A percentile compares a stretch with the other conserved stretches of the same genome.
phyloP scores from a whole-genome alignment of 2,329 filamentous ascomycete genomes.

The Mariannaea sp. region DNA sequence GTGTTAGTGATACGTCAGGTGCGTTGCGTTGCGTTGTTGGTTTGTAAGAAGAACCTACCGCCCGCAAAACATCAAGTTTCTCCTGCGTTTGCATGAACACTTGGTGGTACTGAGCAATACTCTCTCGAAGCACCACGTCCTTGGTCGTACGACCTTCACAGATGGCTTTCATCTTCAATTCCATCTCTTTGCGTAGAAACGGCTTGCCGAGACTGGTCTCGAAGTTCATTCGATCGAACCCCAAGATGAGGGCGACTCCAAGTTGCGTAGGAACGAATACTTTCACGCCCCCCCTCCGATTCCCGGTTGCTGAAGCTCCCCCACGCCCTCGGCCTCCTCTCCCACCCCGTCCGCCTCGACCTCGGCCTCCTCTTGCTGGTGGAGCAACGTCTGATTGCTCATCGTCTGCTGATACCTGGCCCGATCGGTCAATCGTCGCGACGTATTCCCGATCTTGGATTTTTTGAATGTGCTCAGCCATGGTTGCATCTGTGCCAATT shows the following conservation, averaged over 20 bases:
- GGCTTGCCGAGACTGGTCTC: slow-evolving; percentile 94
- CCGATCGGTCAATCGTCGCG: slow-evolving; percentile 59
- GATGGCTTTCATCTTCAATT: slow-evolving; percentile 94
- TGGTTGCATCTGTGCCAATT: slow-evolving; percentile 97
- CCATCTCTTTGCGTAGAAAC: slow-evolving; percentile 97
- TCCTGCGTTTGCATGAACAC: slow-evolving; percentile 84
- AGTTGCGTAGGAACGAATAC: slow-evolving; percentile 93
- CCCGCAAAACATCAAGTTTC: slow-evolving; percentile 69
- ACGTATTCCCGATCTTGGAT: slow-evolving; percentile 92
- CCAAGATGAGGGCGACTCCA: slow-evolving; percentile 88
- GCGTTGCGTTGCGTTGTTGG: slow-evolving; percentile 5
- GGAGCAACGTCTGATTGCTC: slow-evolving; percentile 46
- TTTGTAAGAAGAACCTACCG: slow-evolving; percentile 51
- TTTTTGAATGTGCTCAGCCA: slow-evolving; percentile 98
- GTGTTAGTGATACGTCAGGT: slow-evolving; percentile 24
- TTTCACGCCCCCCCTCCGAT: slow-evolving; percentile 61
- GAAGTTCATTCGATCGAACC: slow-evolving; percentile 92
- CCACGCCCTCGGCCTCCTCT: slow-evolving; percentile 45
- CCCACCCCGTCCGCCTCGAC: slow-evolving; percentile 51
- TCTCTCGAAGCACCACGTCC: slow-evolving; percentile 77
- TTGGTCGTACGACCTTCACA: slow-evolving; percentile 83
- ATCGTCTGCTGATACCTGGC: slow-evolving; percentile 43
- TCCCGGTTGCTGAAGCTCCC: slow-evolving; percentile 49
- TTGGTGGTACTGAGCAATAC: slow-evolving; percentile 81
- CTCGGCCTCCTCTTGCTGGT: slow-evolving; percentile 51